Evolutionary conservation across 2,329 filamentous ascomycete species (phyloP), one percentile per base, ranked within the genome.

Genomic region (Colletotrichum higginsianum): DNA sequence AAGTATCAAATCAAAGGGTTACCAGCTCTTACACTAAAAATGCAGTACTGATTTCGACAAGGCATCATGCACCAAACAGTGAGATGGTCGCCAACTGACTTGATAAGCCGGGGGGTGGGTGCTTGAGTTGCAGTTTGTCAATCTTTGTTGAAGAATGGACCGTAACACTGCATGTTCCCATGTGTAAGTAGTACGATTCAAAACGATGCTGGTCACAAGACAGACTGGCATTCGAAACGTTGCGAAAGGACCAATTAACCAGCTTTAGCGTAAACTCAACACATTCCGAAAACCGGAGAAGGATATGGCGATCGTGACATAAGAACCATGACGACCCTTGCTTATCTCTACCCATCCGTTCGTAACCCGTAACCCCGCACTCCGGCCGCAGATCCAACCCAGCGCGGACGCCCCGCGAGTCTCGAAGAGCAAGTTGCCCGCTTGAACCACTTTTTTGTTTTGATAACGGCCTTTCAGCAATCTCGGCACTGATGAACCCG

Each of bases 311-410:
- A 44, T 26, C n/a, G n/a, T 50, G 63, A 21, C 21, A 44, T 44
- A 30, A 44, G 13, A 12, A 44, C 26, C 52, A 53, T 67, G 52
- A 23, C 30, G 2, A 71, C 65, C 68, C 68, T 66, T 62, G 68
- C 68, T 68, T 71, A 71, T 71, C 68, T 71, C 68, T 55, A 15
- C 38, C 11, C 13, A 2, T 18, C 12, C 26, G 13, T 18, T 23
- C 44, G 13, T 38, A 6, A n/a, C 38, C 67, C 56, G 13, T 38
- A 6, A n/a, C 38, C 67, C 56, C 23, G 62, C 42, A 61, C 18
- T 12, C 53, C 40, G 23, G 56, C 23, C 46, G 47, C 35, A 50
- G 26, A 67, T 62, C 57, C 64, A 56, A 50, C 44, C 26, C 30
- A n/a, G 5, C 49, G 35, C 21, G 13, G 49, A 18, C 38, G 35